A percentile compares a stretch with the other conserved stretches of the same genome.
Evolutionary conservation across 2,329 filamentous ascomycete species (phyloP).

Genomic region (Arthrinium puccinioides): DNA sequence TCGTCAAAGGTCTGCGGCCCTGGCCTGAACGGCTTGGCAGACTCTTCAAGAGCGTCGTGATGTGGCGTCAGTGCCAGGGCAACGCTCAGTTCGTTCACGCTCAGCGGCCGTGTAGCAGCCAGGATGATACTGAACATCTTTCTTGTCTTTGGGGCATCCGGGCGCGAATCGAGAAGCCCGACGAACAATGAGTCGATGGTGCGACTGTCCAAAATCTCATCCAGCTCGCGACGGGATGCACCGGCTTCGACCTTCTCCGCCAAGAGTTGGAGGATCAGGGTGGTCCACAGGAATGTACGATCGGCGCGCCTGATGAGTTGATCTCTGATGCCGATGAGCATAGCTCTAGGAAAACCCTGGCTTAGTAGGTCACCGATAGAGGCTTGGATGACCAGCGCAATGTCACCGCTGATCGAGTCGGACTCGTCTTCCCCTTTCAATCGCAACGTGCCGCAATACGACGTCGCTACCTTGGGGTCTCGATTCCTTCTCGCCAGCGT

Average conservation of each 20-base stretch:
- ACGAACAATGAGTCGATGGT: constrained; percentile 10
- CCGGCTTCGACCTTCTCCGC: constrained; percentile 6
- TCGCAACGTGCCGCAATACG: constrained; percentile 6
- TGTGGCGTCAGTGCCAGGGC: constrained; percentile 8
- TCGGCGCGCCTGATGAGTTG: constrained; percentile 10
- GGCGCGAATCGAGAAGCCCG: constrained; percentile 8
- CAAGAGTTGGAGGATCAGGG: constrained; percentile 11
- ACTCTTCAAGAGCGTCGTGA: background rate
- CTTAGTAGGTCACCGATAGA: constrained; percentile 8
- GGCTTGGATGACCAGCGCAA: constrained; percentile 8
- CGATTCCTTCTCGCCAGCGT: background rate
- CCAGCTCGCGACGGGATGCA: constrained; percentile 8
- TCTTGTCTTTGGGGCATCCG: constrained; percentile 4
- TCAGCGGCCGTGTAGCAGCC: constrained; percentile 10
- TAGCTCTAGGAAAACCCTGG: constrained; percentile 5
- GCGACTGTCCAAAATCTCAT: constrained; percentile 7
- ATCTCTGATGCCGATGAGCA: constrained; percentile 5
- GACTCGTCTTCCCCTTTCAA: constrained; percentile 11
- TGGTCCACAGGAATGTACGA: constrained; percentile 15
- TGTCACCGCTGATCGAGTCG: constrained; percentile 9
- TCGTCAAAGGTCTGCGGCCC: constrained; percentile 5
- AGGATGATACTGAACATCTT: constrained; percentile 11
- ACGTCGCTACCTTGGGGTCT: background rate
- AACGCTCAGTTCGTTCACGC: constrained; percentile 9
- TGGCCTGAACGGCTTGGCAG: background rate